Base-by-base conservation (phyloP, 2,329 filamentous ascomycete species). In the Mycosphaerella sp. region DNA sequence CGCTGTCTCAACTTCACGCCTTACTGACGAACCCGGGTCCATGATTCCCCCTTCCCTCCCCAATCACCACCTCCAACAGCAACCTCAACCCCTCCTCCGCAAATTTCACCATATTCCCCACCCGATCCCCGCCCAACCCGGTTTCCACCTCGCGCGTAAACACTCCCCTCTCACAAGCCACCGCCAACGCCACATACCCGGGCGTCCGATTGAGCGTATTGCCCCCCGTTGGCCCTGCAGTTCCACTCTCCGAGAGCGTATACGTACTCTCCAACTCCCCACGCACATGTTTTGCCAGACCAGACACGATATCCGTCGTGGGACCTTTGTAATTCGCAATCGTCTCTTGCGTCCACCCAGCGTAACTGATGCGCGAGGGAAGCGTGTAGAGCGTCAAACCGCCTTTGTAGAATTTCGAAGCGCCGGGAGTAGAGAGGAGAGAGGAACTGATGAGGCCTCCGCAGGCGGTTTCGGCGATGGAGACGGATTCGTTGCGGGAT, bases 121-220 rank as follows among this genome's bases (percentile, higher is more conserved):
- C 76, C 53, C 82, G 70, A 63, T 84, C 76, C 2, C 67, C 72
- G 7, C 73, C 76, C 23, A 77, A 67, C 6, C 76, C 79, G 1
- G 81, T 84, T 48, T 80, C 74, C 29, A 81, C 62, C 66, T 85
- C 82, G 51, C 74, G 75, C 50, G 74, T 79, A 55, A 75, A 73
- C 0, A 73, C 77, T 0, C 76, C 80, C n/a, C 69, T 69, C 14
- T 78, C 74, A 11, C 74, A 74, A 21, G 76, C 76, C 6, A 85
- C 79, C n/a, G 81, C 81, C 38, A 86, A 66, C 12, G 82, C 81
- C 29, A 84, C 80, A 72, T 84, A 85, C 1, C 82, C 82, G 72
- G 81, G 82, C 36, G 73, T 79, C 39, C 82, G 69, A 65, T 84
- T 84, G 57, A 69, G 72, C 43, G 77, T 79, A 29, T 68, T 69